Conservation (phyloP, 495 filamentous ascomycete genomes). For the Beverwykella pulmonaria region DNA sequence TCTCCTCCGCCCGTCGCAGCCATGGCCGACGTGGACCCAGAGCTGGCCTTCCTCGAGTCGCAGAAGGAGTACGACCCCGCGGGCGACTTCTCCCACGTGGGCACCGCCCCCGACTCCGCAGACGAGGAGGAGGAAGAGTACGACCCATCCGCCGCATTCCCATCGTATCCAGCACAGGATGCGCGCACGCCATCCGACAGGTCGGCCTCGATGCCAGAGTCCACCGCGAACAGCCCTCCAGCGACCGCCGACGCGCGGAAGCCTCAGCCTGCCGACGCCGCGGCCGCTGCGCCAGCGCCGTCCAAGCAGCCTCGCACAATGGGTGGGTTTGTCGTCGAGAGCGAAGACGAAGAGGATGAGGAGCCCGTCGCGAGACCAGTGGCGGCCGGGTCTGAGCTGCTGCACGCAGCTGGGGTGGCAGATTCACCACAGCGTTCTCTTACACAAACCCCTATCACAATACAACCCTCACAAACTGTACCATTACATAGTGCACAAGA, state of each 20-base stretch:
- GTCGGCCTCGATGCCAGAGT: conserved; percentile 33
- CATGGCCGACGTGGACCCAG: conserved; percentile 65
- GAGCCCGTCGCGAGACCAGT: conserved; percentile 47
- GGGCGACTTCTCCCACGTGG: conserved; percentile 22
- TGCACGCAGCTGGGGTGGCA: conserved; percentile 37
- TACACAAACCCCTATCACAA: conserved; percentile 62
- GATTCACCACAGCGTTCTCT: conserved; percentile 51
- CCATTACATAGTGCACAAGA: conserved; percentile 57
- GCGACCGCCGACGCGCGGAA: conserved; percentile 11
- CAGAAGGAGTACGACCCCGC: conserved; percentile 45
- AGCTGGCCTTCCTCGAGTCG: conserved; percentile 59
- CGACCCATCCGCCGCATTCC: conserved; percentile 37
- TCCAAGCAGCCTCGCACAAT: conserved; percentile 65
- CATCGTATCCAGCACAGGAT: background rate
- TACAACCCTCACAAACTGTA: conserved; percentile 62
- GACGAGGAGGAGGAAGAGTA: conserved; percentile 49
- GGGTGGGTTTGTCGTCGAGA: conserved; percentile 80
- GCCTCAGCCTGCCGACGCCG: conserved; percentile 23
- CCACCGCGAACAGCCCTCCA: conserved; percentile 9
- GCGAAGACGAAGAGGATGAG: conserved; percentile 57
- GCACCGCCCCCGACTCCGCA: conserved; percentile 21
- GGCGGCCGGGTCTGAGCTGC: conserved; percentile 38
- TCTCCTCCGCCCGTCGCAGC: conserved; percentile 12
- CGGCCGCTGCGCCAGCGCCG: conserved; percentile 16
- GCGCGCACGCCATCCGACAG: conserved; percentile 20